Evolutionary conservation across 805 yeast species (phyloP), one percentile per base, ranked within the genome.

Genomic region (Ogataea zsoltii): DNA sequence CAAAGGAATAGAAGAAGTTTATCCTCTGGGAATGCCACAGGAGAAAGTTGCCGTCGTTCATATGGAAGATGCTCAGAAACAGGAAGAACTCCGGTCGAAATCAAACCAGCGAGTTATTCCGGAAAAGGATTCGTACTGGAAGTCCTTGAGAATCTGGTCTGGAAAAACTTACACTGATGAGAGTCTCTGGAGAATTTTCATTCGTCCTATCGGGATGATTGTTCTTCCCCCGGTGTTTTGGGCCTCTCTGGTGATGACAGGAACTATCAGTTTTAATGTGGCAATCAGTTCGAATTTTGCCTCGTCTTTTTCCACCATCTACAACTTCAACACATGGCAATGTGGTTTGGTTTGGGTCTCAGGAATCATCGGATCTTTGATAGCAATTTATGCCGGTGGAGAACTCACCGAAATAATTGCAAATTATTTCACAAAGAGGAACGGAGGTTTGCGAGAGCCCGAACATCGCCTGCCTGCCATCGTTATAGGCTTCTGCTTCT

Each of bases 121-220:
- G 6, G 18, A 26, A 19, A 45, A 41, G 16, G 30, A 13, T 16
- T 15, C 42, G 16, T 45, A 45, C 23, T 31, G 45, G 44, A 9
- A 13, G 7, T 11, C 33, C 12, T 19, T 45, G 33, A 34, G n/a
- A 31, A 6, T 45, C 9, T 45, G 34, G 33, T 25, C 38, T 13
- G 48, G 48, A 15, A 31, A 41, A 28, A 25, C 25, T 2, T 45
- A 45, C 36, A 45, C 48, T 4, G 38, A 40, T 19, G 48, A 45
- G 29, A 35, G 38, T 25, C 23, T 45, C 4, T 41, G 36, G 37
- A n/a, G 32, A 10, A 45, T 45, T 25, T 41, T 45, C 18, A 35
- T 45, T 14, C 48, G 48, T 35, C 48, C 48, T 5, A 34, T 45
- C 16, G 48, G 48, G 2, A 15, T 41, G 31, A 45, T 45, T 41